Evolutionary conservation across 2,329 filamentous ascomycete species (phyloP), one percentile per base, ranked within the genome.

Genomic region (Fusarium caatingaense): DNA sequence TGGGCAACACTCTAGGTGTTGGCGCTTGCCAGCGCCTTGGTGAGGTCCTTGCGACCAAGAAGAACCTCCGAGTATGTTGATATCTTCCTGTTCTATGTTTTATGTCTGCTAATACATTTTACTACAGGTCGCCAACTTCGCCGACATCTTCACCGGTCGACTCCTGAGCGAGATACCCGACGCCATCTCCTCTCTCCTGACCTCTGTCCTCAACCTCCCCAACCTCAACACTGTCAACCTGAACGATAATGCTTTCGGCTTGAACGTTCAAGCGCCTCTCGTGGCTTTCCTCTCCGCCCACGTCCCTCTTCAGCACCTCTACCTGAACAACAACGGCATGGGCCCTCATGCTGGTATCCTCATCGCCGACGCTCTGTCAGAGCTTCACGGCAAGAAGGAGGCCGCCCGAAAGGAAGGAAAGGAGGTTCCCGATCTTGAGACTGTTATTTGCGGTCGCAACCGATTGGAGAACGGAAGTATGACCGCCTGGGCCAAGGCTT

Each of bases 321-420:
- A 97, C 81, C 89, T 99, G 62, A 98, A 98, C 86, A 99, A 99
- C 86, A 99, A 99, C 80, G 96, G 96, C 28, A 89, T 99, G 40
- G 96, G 96, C 15, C 96, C 96, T 23, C 91, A 94, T 66, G 95
- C 95, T 12, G 96, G 96, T 61, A 93, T 93, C 47, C 86, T 96
- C 56, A 91, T 99, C 74, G 96, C 95, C 51, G 91, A 98, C 78
- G 93, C 96, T 9, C 90, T 99, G 57, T 91, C 89, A 21, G 87
- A 90, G 69, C 90, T 99, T 41, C 92, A 97, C 60, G 87, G 87
- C 68, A 94, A 93, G 83, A 98, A 98, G 83, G 90, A 90, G 71
- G 89, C 89, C 60, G 93, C 93, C 16, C 88, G 91, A 70, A 91
- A 91, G 77, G 84, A 87, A 37, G 91, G 91, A 44, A 87, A 91